Base-by-base conservation (phyloP, 306 rosid genomes). In the Quercus mongolica region DNA sequence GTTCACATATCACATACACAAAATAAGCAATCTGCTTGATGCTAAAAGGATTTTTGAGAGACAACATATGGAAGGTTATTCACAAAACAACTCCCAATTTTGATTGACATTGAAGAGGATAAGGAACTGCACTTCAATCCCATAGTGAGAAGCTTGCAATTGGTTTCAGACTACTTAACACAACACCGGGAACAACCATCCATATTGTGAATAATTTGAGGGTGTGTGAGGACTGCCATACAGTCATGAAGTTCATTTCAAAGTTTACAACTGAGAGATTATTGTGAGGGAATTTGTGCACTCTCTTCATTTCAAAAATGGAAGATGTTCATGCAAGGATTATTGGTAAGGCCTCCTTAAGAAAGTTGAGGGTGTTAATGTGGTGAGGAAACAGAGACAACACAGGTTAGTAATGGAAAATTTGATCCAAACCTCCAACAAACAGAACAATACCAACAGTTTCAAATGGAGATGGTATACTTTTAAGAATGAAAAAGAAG, bases 181-280 rank as follows among this genome's bases (percentile, higher is more conserved):
- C 90, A 28, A 82, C 77, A 58, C 88, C 90, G 1, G 92, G 92
- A 70, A 81, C 90, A 56, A 71, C 91, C 18, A 80, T 91, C 58
- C 85, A 67, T 17, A 79, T 90, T 20, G 83, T 85, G 79, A 87
- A 90, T 79, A 90, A 87, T 76, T 81, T 88, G 70, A 83, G 92
- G 89, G 90, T 88, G 52, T 90, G 92, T 85, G 89, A 85, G 74
- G 94, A 88, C 74, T 90, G 92, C 76, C 91, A 90, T 74, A 77
- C 85, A 69, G 90, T 91, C 6, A 78, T 78, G 35, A 88, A 90
- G 88, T 83, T 87, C 56, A 81, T 85, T 51, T 90, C 92, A 62
- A 82, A 76, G 69, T 83, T 49, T 87, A 83, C 78, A 46, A 80
- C 55, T 74, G 91, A 6, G 75, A 87, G 26, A 85, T 90, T 31